Conservation (phyloP, 2,329 filamentous ascomycete species). For the Dryadomyces quercus-mongolicae region DNA sequence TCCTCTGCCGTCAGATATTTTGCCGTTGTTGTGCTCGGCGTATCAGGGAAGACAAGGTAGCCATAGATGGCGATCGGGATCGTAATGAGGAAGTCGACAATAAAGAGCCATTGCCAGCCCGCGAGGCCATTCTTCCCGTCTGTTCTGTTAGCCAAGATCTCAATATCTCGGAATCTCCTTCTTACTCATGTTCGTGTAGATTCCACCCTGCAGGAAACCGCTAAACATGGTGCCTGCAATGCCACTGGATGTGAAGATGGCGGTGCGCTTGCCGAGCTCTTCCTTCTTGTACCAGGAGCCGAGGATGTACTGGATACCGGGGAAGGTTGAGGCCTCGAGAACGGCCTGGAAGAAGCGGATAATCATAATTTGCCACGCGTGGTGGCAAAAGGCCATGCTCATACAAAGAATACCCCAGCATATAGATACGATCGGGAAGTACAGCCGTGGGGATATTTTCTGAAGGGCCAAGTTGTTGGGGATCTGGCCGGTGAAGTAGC, state of each 20-base stretch:
- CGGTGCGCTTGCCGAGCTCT: constrained; percentile 27
- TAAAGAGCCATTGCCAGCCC: constrained; percentile 27
- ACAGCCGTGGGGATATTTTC: constrained; percentile 1
- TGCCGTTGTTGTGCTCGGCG: not conserved
- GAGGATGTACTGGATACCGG: constrained; percentile 20
- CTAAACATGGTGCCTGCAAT: constrained; percentile 18
- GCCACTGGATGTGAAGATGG: constrained; percentile 25
- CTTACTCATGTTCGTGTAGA: constrained; percentile 18
- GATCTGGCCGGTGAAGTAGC: constrained; percentile 6
- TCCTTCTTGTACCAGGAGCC: constrained; percentile 29
- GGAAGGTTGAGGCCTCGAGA: constrained; percentile 24
- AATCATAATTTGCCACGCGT: constrained; percentile 1
- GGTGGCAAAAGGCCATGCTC: constrained; percentile 4
- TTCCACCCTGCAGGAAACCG: constrained; percentile 24
- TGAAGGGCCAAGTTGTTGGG: constrained; percentile 6
- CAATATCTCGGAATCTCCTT: no score
- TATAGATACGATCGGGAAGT: constrained; percentile 1
- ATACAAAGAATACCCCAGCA: constrained; percentile 2
- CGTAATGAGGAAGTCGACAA: constrained; percentile 22
- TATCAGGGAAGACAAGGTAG: constrained; percentile 11
- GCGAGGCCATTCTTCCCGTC: constrained; percentile 19
- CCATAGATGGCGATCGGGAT: constrained; percentile 12
- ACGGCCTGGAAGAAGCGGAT: constrained; percentile 31
- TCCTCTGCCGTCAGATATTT: constrained; percentile 1
- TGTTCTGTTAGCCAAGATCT: not conserved